These are phyloP conservation scores for Cytidiella melzeri DNA, from an alignment of 768 basidiomycete genomes.

Conservation along the genomic window DNA sequence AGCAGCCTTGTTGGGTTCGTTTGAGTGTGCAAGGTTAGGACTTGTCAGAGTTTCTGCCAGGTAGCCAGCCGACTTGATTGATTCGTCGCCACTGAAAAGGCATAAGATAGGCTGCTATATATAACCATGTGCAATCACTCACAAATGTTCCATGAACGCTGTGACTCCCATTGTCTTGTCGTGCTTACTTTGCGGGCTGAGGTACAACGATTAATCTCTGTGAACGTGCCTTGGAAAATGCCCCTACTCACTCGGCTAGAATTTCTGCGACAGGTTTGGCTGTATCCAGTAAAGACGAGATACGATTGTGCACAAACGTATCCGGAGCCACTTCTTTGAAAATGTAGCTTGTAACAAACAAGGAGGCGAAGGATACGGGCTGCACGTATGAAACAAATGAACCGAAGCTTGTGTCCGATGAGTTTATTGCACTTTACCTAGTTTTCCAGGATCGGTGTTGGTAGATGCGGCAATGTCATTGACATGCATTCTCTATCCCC, in stretches of 20 bases:
- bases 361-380: constrained; percentile 27
- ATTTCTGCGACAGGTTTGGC: constrained; percentile 10
- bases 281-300: constrained; percentile 19
- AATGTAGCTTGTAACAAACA: constrained; percentile 24
- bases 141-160: constrained; percentile 7
- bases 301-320: constrained; percentile 24
- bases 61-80: constrained; percentile 13
- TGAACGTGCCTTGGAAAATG: too few relatives aligned
- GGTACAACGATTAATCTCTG: too few relatives aligned
- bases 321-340: constrained; percentile 27
- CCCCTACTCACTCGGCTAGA: background rate
- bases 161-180: constrained; percentile 9
- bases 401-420: background rate
- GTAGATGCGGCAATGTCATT: too few relatives aligned
- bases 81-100: constrained; percentile 16
- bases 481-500: too few relatives aligned
- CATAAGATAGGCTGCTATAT: background rate
- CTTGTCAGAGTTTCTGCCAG: constrained; percentile 16
- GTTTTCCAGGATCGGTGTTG: too few relatives aligned
- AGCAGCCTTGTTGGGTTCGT: constrained; percentile 11
- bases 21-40: constrained; percentile 12
- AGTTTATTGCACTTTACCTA: too few relatives aligned
- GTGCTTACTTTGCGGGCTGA: constrained; percentile 18
- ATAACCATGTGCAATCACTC: background rate
- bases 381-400: background rate